These are phyloP conservation scores for Pseudogymnoascus sp. DNA, from an alignment of 2,329 filamentous ascomycete species.

Conservation along the genomic window DNA sequence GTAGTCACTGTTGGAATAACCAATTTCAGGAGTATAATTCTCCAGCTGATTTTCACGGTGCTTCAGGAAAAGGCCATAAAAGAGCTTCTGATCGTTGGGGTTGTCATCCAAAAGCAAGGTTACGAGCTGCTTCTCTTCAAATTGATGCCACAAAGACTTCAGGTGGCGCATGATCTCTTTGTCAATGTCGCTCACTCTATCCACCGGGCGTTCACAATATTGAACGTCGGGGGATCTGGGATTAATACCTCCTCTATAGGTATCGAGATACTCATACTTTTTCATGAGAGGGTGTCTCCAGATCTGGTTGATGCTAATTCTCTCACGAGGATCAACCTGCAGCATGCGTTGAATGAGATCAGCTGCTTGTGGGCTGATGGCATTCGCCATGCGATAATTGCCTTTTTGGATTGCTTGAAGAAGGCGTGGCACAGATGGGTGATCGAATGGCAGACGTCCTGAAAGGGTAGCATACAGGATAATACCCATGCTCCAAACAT, in stretches of 20 bases:
- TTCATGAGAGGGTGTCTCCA: conserved; percentile 82
- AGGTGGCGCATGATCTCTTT: conserved; percentile 76
- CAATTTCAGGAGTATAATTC: conserved; percentile 72
- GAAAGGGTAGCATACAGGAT: conserved; percentile 84
- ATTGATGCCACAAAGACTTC: conserved; percentile 84
- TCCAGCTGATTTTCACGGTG: conserved; percentile 81
- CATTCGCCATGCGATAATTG: conserved; percentile 52
- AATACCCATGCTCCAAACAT: conserved; percentile 91
- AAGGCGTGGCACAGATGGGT: conserved; percentile 40
- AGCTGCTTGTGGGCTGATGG: conserved; percentile 60
- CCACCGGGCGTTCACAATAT: conserved; percentile 54
- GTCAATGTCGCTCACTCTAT: conserved; percentile 63
- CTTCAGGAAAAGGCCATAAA: conserved; percentile 77
- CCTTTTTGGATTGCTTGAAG: conserved; percentile 54
- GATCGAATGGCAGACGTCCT: conserved; percentile 74
- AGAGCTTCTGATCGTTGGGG: conserved; percentile 83
- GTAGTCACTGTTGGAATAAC: conserved; percentile 85
- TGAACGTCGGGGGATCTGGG: conserved; percentile 49
- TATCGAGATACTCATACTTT: conserved; percentile 72
- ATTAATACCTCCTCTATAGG: conserved; percentile 34
- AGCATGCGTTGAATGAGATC: conserved; percentile 77
- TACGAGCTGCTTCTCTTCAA: conserved; percentile 64
- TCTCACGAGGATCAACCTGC: conserved; percentile 65
- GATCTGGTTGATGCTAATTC: conserved; percentile 73
- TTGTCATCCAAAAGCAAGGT: conserved; percentile 59